Evolutionary conservation across 495 filamentous ascomycete species (phyloP).

Genomic region (Penicillium cinerascens): DNA sequence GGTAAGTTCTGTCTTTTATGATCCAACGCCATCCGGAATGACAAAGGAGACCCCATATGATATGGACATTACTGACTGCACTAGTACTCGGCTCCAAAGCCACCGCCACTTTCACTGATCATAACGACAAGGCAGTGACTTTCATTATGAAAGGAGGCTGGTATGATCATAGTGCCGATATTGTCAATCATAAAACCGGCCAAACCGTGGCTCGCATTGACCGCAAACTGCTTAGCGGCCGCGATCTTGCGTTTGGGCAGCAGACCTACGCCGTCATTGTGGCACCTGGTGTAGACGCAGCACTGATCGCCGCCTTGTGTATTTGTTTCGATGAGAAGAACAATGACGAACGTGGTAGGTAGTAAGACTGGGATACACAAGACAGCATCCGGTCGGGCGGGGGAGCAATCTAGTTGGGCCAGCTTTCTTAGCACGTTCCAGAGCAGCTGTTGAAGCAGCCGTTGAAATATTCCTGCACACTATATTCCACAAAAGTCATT

Average conservation of each 20-base stretch:
- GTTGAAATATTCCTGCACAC: no score
- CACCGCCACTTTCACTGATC: slow-evolving; percentile 26
- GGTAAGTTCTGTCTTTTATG: slow-evolving; percentile 31
- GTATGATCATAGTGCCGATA: slow-evolving; percentile 26
- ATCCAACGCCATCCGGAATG: neutral
- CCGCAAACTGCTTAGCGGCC: slow-evolving; percentile 50
- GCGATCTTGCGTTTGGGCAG: slow-evolving; percentile 52
- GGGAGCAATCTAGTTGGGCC: no score
- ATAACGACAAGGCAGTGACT: slow-evolving; percentile 8
- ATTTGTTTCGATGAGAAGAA: slow-evolving; percentile 62
- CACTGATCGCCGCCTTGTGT: slow-evolving; percentile 56
- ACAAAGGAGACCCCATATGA: no score
- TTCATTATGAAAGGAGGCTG: slow-evolving; percentile 29
- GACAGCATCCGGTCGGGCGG: no score
- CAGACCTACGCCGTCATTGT: slow-evolving; percentile 58
- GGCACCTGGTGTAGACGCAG: slow-evolving; percentile 58
- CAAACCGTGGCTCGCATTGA: slow-evolving; percentile 51
- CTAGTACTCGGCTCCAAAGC: slow-evolving; percentile 31
- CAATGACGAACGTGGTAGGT: slow-evolving; percentile 30
- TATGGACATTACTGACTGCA: slow-evolving; percentile 4
- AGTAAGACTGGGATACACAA: no score
- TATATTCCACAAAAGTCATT: neutral
- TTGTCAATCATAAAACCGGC: slow-evolving; percentile 35
- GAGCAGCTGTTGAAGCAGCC: no score
- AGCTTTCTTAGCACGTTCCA: no score